A percentile compares a stretch with the other conserved stretches of the same genome.
Conservation (phyloP, 352 stramenopile genomes). For the Pythium brachiatum region DNA sequence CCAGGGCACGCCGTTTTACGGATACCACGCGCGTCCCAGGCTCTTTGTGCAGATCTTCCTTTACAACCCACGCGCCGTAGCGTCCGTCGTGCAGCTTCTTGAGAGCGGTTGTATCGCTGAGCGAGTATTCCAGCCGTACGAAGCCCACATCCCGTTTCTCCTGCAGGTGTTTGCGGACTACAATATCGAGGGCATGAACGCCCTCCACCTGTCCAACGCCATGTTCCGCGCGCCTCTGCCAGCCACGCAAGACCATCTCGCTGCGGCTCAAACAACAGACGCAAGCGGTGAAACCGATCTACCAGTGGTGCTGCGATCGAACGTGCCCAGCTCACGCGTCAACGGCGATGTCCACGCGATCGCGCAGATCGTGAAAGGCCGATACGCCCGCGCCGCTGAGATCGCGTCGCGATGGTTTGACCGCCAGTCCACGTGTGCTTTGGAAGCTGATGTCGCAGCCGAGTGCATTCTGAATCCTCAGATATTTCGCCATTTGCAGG, state of each 20-base stretch:
- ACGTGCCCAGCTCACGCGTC: constrained; percentile 25
- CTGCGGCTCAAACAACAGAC: neutral
- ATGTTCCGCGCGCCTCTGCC: constrained; percentile 79
- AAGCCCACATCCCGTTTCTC: constrained; percentile 88
- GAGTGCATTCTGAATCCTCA: constrained; percentile 67
- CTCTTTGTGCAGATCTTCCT: constrained; percentile 90
- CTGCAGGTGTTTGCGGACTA: constrained; percentile 91
- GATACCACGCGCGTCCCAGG: constrained; percentile 67
- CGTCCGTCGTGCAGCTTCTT: constrained; percentile 75
- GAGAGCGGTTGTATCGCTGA: constrained; percentile 77
- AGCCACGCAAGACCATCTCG: constrained; percentile 49
- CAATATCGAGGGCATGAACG: constrained; percentile 92
- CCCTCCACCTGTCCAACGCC: constrained; percentile 62
- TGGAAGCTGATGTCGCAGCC: constrained; percentile 72
- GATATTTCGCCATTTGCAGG: constrained; percentile 42
- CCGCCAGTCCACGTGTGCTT: constrained; percentile 61
- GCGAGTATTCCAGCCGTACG: constrained; percentile 81
- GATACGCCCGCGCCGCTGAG: constrained; percentile 26
- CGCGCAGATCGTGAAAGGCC: constrained; percentile 23
- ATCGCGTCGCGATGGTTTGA: constrained; percentile 50
- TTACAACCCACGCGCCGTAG: constrained; percentile 71
- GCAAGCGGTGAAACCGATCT: constrained; percentile 16
- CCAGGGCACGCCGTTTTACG: constrained; percentile 87
- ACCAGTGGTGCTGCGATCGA: constrained; percentile 37
- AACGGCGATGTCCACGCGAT: constrained; percentile 25